Evolutionary conservation across 1,139 yeast species (phyloP), one percentile per base, ranked within the genome.

Genomic region (Sugiyamaella novakii): DNA sequence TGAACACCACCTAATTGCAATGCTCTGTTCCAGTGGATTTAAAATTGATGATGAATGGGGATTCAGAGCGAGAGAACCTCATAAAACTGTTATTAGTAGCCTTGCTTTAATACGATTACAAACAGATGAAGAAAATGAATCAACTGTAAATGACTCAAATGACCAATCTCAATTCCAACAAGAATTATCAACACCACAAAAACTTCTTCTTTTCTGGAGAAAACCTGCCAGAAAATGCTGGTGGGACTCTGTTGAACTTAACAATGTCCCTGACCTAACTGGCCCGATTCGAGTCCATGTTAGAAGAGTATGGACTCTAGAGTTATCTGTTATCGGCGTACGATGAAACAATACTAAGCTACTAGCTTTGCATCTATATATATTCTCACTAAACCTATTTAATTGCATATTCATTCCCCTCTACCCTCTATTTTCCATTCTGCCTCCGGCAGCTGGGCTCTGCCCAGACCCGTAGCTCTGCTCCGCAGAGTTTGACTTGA

Each of bases 171-270:
- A 38, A 27, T 8, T 8, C 12, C 38, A 34, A 11, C 44, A 39
- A 14, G 45, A 40, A 22, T 28, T 40, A 61, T 73, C 72, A 24
- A 75, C 78, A 47, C 76, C 80, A 3, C 87, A 92, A 29, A 92
- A 94, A 65, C 76, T 94, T 48, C 75, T 94, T 33, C 73, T 94
- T 51, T 94, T 94, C 65, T 94, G 98, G 98, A 78, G 96, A 55
- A 92, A 92, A 64, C 99, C 99, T 0, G 99, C 99, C 1, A 78
- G 98, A 63, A 94, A 94, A 66, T 94, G 99, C 70, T 94, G 99
- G 99, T 94, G 99, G 99, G 84, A 85, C 45, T 60, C 67, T 17
- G 56, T 84, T 60, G 81, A 80, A 40, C 71, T 75, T 41, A 72
- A 81, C 17, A 78, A 76, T 5, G 72, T 88, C 27, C 76, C 75